A percentile compares a stretch with the other conserved stretches of the same genome.
These are phyloP conservation scores for Knoxdaviesia proteae DNA, from an alignment of 2,329 filamentous ascomycete species.

Conservation along the genomic window DNA sequence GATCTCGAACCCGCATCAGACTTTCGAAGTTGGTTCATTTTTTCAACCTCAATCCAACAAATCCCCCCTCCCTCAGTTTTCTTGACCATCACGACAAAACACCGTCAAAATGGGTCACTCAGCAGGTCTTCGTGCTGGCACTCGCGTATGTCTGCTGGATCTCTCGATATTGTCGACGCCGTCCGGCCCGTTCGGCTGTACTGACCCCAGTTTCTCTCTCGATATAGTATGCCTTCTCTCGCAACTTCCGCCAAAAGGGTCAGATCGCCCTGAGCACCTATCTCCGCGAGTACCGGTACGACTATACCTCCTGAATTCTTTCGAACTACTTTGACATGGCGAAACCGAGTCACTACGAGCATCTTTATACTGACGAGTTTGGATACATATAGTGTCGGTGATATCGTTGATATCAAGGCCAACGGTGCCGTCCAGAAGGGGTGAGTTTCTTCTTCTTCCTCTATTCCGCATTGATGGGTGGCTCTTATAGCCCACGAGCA, in stretches of 20 bases:
- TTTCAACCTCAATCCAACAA: too few species aligned
- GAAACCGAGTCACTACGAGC: conserved; percentile 7
- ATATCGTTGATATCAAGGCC: conserved; percentile 96
- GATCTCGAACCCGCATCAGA: too few species aligned
- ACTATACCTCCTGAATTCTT: background rate
- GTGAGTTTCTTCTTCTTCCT: conserved; percentile 17
- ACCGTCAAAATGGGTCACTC: conserved; percentile 61
- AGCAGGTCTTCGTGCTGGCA: conserved; percentile 70
- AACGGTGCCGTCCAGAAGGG: conserved; percentile 98
- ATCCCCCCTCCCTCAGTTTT: too few species aligned
- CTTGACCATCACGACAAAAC: conserved; percentile 3
- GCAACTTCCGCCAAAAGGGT: conserved; percentile 88
- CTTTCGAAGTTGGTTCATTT: too few species aligned
- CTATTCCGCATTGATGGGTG: too few species aligned
- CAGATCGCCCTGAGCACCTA: conserved; percentile 88
- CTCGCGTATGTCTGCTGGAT: conserved; percentile 41
- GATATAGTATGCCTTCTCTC: conserved; percentile 67
- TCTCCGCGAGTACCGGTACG: conserved; percentile 73
- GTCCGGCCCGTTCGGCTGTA: too few species aligned
- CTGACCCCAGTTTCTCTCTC: background rate
- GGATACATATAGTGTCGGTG: conserved; percentile 50
- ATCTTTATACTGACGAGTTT: conserved; percentile 1
- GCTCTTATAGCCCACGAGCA: too few species aligned
- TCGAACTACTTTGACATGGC: conserved; percentile 1
- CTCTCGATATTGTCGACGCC: too few species aligned